These are phyloP conservation scores for Alectoria sarmentosa DNA, from an alignment of 495 filamentous ascomycete species.

Conservation along the genomic window DNA sequence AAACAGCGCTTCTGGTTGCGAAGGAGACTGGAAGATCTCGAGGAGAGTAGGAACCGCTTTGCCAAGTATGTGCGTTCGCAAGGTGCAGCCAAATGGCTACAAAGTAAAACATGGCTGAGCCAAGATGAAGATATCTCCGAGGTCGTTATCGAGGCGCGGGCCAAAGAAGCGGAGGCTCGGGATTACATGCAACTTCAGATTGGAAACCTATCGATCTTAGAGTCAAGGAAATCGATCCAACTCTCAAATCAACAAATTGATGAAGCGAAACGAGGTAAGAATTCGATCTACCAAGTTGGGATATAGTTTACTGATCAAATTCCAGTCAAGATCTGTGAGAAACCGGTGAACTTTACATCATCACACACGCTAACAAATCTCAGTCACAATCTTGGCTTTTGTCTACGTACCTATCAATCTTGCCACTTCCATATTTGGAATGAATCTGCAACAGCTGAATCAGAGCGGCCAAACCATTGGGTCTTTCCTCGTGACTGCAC, in stretches of 20 bases:
- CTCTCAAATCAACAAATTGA: neutral
- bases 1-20: neutral
- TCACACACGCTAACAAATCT: neutral
- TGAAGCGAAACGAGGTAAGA: slow-evolving; percentile 8
- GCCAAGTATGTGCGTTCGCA: neutral
- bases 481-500: slow-evolving; percentile 14
- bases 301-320: neutral
- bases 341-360: neutral
- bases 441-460: slow-evolving; percentile 22
- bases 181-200: slow-evolving; percentile 10
- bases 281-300: neutral
- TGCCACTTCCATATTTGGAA: slow-evolving; percentile 17
- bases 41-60: neutral
- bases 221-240: slow-evolving; percentile 14
- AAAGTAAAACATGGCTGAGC: neutral
- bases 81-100: neutral
- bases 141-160: neutral
- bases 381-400: slow-evolving; percentile 20
- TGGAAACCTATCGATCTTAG: neutral
- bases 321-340: slow-evolving; percentile 9
- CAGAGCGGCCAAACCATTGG: slow-evolving; percentile 3
- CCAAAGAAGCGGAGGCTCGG: neutral
- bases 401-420: slow-evolving; percentile 19
- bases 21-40: neutral
- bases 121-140: neutral